Conservation (phyloP, 805 yeast genomes). For the Hanseniaspora occidentalis region DNA sequence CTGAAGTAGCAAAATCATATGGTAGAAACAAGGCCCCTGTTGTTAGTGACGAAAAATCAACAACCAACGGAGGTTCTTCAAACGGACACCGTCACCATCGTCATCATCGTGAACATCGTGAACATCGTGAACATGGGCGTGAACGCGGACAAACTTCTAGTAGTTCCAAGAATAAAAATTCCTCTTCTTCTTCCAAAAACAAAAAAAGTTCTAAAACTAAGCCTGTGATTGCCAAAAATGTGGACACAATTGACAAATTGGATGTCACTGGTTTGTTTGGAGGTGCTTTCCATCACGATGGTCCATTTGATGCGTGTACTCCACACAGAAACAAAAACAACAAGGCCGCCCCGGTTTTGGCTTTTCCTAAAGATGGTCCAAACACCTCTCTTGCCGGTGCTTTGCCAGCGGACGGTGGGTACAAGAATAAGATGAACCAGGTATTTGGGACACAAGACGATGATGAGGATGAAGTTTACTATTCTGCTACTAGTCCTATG, state of each 20-base stretch:
- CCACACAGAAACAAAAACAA: slow-evolving; percentile 82
- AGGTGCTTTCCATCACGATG: slow-evolving; percentile 94
- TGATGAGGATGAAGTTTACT: slow-evolving; percentile 29
- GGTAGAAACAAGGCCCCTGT: slow-evolving; percentile 14
- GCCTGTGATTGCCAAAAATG: slow-evolving; percentile 39
- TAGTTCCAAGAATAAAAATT: slow-evolving; percentile 11
- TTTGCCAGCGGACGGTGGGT: slow-evolving; percentile 33
- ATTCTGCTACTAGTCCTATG: slow-evolving; percentile 12
- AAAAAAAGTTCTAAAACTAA: slow-evolving; percentile 27
- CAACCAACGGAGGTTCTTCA: slow-evolving; percentile 7
- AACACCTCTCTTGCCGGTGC: slow-evolving; percentile 71
- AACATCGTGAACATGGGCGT: slow-evolving; percentile 11
- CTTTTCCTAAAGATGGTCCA: slow-evolving; percentile 94
- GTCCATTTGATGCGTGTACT: slow-evolving; percentile 97
- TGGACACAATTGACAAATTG: slow-evolving; percentile 87
- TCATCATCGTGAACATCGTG: slow-evolving; percentile 12
- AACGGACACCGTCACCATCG: slow-evolving; percentile 9
- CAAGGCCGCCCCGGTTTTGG: slow-evolving; percentile 79
- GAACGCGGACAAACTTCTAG: slow-evolving; percentile 10
- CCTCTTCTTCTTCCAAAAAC: slow-evolving; percentile 24
- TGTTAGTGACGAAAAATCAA: slow-evolving; percentile 14
- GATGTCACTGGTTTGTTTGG: slow-evolving; percentile 95
- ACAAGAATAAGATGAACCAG: slow-evolving; percentile 52
- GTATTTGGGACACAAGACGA: slow-evolving; percentile 57
- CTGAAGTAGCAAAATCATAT: slow-evolving; percentile 41